Base-by-base conservation (phyloP, 2,329 filamentous ascomycete genomes). In the Cadophora sp. region DNA sequence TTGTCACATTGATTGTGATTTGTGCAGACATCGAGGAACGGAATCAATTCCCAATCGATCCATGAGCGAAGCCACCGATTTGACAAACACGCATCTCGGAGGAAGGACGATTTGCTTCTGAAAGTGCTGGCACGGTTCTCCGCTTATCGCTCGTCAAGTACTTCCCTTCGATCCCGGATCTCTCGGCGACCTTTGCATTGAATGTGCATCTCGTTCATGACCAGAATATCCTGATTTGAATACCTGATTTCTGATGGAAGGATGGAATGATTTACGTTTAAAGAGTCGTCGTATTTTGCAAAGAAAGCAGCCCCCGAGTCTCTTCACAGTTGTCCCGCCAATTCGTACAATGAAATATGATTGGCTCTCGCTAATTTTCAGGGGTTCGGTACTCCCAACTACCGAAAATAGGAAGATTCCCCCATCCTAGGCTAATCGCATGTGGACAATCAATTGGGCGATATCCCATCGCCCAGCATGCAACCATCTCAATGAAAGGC, bases 361-460 rank as follows among this genome's bases (percentile, higher is more conserved):
- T 24, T 37, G n/a, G 61, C 46, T 27, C 26, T 63, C 48, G 48
- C 50, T 53, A 31, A 65, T 34, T 48, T 50, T 46, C 40, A 46
- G 40, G 59, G 59, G 40, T 40, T 53, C 63, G 53, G 63, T 43
- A 59, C 43, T 58, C 63, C 11, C 55, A 48, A 65, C 22, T 63
- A 64, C 62, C 62, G 51, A 46, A 40, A 53, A 40, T 14, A 46
- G 40, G 26, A 43, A 16, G 51, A 14, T 55, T n/a, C 19, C 43
- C 43, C 40, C 59, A 31, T 24, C n/a, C 0, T 43, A 43, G 34
- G 56, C 56, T 40, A 59, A 43, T 43, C 56, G 56, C 56, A 59
- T 59, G 56, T 59, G 56, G 56, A 34, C 34, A 59, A 59, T 43
- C 56, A 59, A 59, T 59, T 59, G 56, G 56, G 56, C 56, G n/a